These are phyloP conservation scores for Yarrowia sp. DNA, from an alignment of 805 yeast species.

Conservation along the genomic window DNA sequence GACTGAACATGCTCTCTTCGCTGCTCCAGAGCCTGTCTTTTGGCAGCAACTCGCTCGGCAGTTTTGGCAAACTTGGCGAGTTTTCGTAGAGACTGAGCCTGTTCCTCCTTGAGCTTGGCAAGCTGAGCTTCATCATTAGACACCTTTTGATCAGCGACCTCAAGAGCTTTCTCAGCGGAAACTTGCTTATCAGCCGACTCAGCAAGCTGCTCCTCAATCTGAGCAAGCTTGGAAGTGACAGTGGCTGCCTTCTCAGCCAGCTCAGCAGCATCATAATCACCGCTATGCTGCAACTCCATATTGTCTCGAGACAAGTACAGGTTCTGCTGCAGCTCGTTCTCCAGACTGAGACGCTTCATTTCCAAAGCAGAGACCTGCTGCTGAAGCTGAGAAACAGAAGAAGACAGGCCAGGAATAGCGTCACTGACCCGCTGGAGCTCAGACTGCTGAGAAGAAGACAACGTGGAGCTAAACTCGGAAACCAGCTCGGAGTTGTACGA, in stretches of 20 bases:
- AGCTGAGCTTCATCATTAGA: constrained; percentile 43
- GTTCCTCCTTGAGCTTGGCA: constrained; percentile 56
- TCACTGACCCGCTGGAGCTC: constrained; percentile 48
- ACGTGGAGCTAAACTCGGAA: constrained; percentile 52
- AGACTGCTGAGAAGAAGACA: constrained; percentile 42
- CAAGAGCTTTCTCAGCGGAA: neutral
- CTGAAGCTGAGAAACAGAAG: constrained; percentile 44
- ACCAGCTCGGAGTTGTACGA: constrained; percentile 51
- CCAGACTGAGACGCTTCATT: constrained; percentile 43
- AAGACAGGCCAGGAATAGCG: constrained; percentile 34
- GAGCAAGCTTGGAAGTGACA: neutral
- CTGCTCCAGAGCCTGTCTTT: constrained; percentile 54
- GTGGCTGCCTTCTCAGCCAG: constrained; percentile 1
- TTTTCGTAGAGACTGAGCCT: constrained; percentile 50
- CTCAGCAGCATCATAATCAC: constrained; percentile 31
- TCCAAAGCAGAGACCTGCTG: constrained; percentile 44
- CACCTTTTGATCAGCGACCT: constrained; percentile 17
- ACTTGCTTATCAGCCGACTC: constrained; percentile 33
- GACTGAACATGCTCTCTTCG: constrained; percentile 71
- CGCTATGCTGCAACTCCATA: constrained; percentile 32
- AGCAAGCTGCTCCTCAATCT: constrained; percentile 36
- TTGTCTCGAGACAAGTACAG: constrained; percentile 53
- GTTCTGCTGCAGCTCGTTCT: constrained; percentile 59
- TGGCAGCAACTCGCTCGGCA: constrained; percentile 64
- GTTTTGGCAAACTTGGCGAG: constrained; percentile 60